Conservation (phyloP, 495 filamentous ascomycete genomes). For the Penicillium bovifimosum region DNA sequence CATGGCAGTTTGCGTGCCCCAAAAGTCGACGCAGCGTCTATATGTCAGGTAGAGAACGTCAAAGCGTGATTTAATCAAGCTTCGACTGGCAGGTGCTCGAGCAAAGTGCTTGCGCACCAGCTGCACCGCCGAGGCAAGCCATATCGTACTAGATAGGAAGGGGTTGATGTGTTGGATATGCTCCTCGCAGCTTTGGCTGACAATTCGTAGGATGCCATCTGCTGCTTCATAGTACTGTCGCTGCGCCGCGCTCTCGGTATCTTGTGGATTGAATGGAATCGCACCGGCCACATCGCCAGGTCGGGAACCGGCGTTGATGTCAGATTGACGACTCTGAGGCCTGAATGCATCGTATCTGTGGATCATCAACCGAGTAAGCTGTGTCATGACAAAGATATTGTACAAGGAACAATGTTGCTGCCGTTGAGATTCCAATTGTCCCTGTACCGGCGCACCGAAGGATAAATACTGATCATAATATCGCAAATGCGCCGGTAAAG, state of each 20-base stretch:
- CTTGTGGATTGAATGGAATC: background rate
- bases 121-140: background rate
- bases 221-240: background rate
- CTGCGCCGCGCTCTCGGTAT: background rate
- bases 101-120: background rate
- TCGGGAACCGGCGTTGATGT: background rate
- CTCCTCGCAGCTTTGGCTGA: background rate
- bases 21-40: background rate
- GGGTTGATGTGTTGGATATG: background rate
- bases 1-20: background rate
- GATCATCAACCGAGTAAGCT: constrained; percentile 11
- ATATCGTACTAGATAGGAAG: background rate
- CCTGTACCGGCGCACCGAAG: background rate
- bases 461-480: constrained; percentile 5
- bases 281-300: background rate
- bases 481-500: constrained; percentile 3
- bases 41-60: background rate
- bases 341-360: constrained; percentile 9
- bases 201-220: background rate
- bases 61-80: background rate
- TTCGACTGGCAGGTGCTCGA: background rate
- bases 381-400: constrained; percentile 10
- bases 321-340: background rate
- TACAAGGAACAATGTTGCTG: constrained; percentile 11
- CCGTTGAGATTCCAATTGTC: constrained; percentile 1